These are phyloP conservation scores for Begonia masoniana DNA, from an alignment of 306 rosid species.

Conservation along the genomic window DNA sequence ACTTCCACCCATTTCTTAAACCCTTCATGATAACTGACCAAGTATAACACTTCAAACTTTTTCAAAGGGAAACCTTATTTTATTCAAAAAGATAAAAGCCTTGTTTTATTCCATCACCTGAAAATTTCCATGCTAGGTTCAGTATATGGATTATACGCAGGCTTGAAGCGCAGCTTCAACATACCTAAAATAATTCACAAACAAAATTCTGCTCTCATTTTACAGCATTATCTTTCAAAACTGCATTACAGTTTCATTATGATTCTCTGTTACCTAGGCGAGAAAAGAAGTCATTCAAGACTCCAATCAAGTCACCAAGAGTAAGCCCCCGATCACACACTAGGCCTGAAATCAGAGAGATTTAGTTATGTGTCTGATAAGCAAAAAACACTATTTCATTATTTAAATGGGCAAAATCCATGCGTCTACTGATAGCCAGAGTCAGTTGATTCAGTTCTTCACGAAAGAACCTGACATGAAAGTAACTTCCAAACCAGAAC, in stretches of 20 bases:
- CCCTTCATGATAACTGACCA: constrained; percentile 81
- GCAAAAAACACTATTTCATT: neutral
- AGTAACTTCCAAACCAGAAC: neutral
- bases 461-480: neutral
- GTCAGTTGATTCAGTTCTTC: neutral
- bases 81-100: neutral
- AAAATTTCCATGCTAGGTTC: constrained; percentile 99
- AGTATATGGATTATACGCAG: constrained; percentile 93
- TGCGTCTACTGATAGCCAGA: neutral
- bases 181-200: constrained; percentile 35
- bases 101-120: constrained; percentile 31
- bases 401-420: neutral
- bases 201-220: neutral
- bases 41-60: constrained; percentile 1
- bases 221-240: neutral
- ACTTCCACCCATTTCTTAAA: constrained; percentile 82
- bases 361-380: neutral
- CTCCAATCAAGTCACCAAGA: constrained; percentile 79
- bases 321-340: constrained; percentile 85
- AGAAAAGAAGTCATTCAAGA: constrained; percentile 77
- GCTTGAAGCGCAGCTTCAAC: constrained; percentile 76
- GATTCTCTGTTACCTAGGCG: constrained; percentile 48
- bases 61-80: neutral
- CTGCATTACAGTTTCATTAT: constrained; percentile 1
- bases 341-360: constrained; percentile 35